Conservation (phyloP, 2,329 filamentous ascomycete genomes). For the Pezicula neosporulosa region DNA sequence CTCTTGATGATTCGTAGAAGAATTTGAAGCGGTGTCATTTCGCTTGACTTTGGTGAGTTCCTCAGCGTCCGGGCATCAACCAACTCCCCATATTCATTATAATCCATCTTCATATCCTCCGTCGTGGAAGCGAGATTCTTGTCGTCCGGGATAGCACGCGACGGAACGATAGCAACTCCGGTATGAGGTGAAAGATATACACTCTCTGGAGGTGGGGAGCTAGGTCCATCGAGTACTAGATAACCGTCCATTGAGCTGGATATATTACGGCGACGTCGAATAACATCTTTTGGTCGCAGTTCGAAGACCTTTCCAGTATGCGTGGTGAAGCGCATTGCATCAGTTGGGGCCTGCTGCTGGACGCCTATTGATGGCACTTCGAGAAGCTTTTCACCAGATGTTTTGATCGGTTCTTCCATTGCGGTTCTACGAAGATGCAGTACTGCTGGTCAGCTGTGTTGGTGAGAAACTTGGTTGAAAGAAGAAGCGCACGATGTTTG, state of each 20-base stretch:
- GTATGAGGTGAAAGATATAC: background rate
- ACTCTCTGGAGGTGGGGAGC: background rate
- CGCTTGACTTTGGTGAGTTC: slow-evolving; percentile 4
- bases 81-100: slow-evolving; percentile 27
- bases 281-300: background rate
- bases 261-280: background rate
- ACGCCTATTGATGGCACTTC: too few relatives aligned
- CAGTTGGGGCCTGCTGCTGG: too few relatives aligned
- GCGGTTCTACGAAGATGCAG: too few relatives aligned
- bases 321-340: background rate
- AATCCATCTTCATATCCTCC: slow-evolving; percentile 19
- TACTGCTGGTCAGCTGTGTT: too few relatives aligned
- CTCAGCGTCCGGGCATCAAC: slow-evolving; percentile 13
- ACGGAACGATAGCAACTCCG: background rate
- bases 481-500: too few relatives aligned
- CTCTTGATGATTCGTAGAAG: slow-evolving; percentile 23
- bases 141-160: background rate
- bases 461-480: too few relatives aligned
- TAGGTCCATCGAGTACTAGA: background rate
- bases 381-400: too few relatives aligned
- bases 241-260: background rate
- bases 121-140: background rate
- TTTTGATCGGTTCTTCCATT: too few relatives aligned
- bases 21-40: slow-evolving; percentile 18
- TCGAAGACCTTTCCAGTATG: background rate